Evolutionary conservation across 1,284 basidiomycete genomes (phyloP).

Genomic region (Puccinia novopanici): DNA sequence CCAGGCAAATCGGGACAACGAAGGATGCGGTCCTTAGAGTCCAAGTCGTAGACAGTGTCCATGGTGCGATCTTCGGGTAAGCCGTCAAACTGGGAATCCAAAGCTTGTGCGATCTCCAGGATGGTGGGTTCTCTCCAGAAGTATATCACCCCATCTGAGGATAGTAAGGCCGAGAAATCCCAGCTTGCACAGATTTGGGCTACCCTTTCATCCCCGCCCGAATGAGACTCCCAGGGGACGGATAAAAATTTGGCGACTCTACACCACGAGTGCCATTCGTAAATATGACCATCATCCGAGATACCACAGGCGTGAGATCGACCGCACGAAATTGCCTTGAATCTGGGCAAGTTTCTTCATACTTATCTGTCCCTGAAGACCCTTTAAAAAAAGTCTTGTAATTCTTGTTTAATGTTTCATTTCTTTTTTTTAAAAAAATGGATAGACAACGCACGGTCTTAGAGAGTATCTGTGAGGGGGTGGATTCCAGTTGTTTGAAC

Average conservation of each 20-base stretch:
- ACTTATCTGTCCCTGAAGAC: no score
- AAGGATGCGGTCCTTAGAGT: constrained; percentile 29
- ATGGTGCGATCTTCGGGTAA: constrained; percentile 9
- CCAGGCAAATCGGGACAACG: constrained; percentile 29
- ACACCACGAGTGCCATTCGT: constrained; percentile 52
- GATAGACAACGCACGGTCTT: constrained; percentile 22
- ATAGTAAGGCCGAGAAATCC: constrained; percentile 38
- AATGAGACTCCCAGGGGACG: constrained; percentile 51
- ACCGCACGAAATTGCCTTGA: constrained; percentile 52
- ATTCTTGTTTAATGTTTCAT: neutral
- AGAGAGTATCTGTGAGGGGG: constrained; percentile 24
- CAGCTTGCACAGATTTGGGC: constrained; percentile 42
- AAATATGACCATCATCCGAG: constrained; percentile 51
- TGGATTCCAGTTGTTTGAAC: constrained; percentile 16
- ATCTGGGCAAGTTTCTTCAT: constrained; percentile 47
- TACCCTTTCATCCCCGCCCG: constrained; percentile 53
- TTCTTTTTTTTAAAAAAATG: neutral
- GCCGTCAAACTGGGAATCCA: constrained; percentile 31
- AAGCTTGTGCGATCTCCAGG: constrained; percentile 14
- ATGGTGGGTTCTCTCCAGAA: constrained; percentile 34
- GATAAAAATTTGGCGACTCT: constrained; percentile 52
- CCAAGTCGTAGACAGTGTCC: constrained; percentile 27
- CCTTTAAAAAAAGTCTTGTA: neutral
- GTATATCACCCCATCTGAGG: constrained; percentile 19
- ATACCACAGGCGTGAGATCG: constrained; percentile 52